phyloP scores from a whole-genome alignment of 1,139 yeast genomes.

The Lizanozyma gosingica region DNA sequence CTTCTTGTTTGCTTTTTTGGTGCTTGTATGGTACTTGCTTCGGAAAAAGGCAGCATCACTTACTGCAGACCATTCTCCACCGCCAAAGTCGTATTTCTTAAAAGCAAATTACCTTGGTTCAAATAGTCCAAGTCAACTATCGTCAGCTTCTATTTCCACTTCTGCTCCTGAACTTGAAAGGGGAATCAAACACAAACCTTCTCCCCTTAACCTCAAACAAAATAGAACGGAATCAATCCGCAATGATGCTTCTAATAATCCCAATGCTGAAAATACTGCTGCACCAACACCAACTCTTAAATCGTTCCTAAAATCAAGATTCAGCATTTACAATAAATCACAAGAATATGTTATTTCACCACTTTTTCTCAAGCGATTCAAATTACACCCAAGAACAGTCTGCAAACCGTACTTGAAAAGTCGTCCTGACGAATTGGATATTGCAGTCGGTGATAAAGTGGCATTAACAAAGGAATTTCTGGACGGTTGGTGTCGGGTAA shows the following conservation, averaged over 20 bases:
- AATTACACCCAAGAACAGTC: slow-evolving; percentile 8
- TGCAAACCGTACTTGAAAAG: slow-evolving; percentile 5
- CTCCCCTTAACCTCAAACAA: background rate
- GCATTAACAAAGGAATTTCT: slow-evolving; percentile 17
- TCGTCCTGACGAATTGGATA: slow-evolving; percentile 22
- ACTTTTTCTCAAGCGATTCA: slow-evolving; percentile 25
- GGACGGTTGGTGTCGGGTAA: slow-evolving; percentile 35
- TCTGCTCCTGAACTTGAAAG: background rate
- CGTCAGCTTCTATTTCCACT: background rate
- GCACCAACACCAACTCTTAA: slow-evolving; percentile 5
- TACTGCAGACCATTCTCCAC: too few species aligned
- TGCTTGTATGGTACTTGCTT: slow-evolving; percentile 15
- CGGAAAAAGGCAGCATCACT: slow-evolving; percentile 2
- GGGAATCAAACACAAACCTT: background rate
- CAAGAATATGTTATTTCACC: slow-evolving; percentile 18
- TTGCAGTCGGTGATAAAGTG: slow-evolving; percentile 25
- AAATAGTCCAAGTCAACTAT: background rate
- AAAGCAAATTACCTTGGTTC: too few species aligned
- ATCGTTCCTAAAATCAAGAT: slow-evolving; percentile 11
- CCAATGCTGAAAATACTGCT: background rate
- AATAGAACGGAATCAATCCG: slow-evolving; percentile 1
- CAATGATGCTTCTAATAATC: slow-evolving; percentile 2
- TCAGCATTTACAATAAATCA: slow-evolving; percentile 11
- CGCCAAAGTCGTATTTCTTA: slow-evolving; percentile 1
- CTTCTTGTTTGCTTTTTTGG: slow-evolving; percentile 16